These are phyloP conservation scores for Secale cereale DNA, from an alignment of 176 grass and related monocot species.

Conservation along the genomic window DNA sequence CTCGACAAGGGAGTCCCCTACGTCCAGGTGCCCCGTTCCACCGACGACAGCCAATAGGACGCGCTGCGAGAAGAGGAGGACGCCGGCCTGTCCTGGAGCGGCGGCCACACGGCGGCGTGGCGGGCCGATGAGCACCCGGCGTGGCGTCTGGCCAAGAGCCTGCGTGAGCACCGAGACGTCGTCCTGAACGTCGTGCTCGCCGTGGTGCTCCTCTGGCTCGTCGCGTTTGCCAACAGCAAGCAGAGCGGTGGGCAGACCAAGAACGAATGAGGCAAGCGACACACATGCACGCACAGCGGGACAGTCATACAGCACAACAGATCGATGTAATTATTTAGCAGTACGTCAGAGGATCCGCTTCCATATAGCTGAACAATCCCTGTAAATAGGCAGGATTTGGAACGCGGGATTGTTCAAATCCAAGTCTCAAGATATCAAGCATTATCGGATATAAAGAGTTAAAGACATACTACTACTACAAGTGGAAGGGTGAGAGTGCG, in stretches of 20 bases:
- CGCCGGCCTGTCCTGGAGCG: not conserved
- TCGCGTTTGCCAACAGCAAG: slow-evolving; percentile 33
- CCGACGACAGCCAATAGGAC: not conserved
- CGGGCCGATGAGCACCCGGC: not conserved
- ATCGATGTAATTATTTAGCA: not conserved
- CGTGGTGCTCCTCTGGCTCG: slow-evolving; percentile 45
- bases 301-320: not conserved
- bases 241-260: not conserved
- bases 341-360: no score
- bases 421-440: not conserved
- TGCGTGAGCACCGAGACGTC: slow-evolving; percentile 33
- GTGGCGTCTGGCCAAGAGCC: slow-evolving; percentile 19
- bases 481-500: no score
- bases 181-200: slow-evolving; percentile 54
- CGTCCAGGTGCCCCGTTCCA: slow-evolving; percentile 40
- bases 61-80: not conserved
- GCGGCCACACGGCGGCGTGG: not conserved
- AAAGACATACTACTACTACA: no score
- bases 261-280: not conserved
- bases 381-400: not conserved
- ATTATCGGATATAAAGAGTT: no score
- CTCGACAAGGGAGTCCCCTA: slow-evolving; percentile 53
- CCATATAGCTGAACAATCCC: not conserved
- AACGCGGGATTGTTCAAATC: not conserved
- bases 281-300: not conserved